These are phyloP conservation scores for Trametes elegans DNA, from an alignment of 768 basidiomycete genomes.

Conservation along the genomic window DNA sequence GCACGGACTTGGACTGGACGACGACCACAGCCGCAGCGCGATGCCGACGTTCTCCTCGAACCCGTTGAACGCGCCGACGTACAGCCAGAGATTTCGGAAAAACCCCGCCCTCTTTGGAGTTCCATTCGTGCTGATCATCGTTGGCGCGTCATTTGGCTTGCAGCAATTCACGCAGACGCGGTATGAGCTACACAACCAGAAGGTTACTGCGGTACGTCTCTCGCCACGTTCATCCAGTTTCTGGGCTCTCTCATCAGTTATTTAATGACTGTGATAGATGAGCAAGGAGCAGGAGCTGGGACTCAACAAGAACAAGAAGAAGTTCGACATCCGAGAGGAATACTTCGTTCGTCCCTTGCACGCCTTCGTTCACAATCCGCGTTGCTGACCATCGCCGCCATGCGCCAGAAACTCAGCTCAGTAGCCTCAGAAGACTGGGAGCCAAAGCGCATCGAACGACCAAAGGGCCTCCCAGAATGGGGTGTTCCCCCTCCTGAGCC, in stretches of 20 bases:
- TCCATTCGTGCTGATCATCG: slow-evolving; percentile 83
- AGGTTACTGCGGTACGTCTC: slow-evolving; percentile 64
- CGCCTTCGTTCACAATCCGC: not conserved
- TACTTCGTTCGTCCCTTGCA: slow-evolving; percentile 76
- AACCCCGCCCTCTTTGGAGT: slow-evolving; percentile 79
- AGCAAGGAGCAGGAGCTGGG: slow-evolving; percentile 77
- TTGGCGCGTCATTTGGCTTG: slow-evolving; percentile 83
- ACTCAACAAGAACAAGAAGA: slow-evolving; percentile 66
- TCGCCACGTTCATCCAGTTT: not conserved
- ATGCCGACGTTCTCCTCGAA: slow-evolving; percentile 55
- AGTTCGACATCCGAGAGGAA: slow-evolving; percentile 91
- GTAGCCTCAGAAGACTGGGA: slow-evolving; percentile 77
- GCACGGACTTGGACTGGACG: not conserved
- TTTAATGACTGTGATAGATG: slow-evolving; percentile 40
- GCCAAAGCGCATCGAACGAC: slow-evolving; percentile 77
- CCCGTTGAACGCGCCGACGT: slow-evolving; percentile 40
- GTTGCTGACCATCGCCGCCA: not conserved
- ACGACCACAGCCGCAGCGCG: not conserved
- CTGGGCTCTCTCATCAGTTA: not conserved
- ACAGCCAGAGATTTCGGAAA: slow-evolving; percentile 47
- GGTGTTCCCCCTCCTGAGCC: slow-evolving; percentile 75
- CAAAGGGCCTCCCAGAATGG: slow-evolving; percentile 92
- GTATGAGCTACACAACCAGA: slow-evolving; percentile 86
- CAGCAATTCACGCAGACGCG: slow-evolving; percentile 83
- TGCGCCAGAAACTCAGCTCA: slow-evolving; percentile 59